Percentiles rank a stretch among this genome's conserved stretches.
These are phyloP conservation scores for Juncus effusus DNA, from an alignment of 176 grass and related monocot genomes.

Conservation along the genomic window DNA sequence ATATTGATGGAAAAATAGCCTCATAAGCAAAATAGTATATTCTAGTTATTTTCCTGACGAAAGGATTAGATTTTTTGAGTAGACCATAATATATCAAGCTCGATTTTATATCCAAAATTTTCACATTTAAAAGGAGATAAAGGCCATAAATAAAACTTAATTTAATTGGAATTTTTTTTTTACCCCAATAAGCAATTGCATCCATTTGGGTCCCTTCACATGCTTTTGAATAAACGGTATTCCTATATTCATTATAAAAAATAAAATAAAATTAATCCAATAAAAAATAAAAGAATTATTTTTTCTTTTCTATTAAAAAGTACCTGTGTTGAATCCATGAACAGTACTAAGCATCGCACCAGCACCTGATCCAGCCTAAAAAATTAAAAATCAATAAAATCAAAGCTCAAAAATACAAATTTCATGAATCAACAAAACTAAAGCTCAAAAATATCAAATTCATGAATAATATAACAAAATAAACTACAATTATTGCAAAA, in stretches of 20 bases:
- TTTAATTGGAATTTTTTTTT: not conserved
- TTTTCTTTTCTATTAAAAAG: not conserved
- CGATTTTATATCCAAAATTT: too few relatives aligned
- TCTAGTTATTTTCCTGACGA: too few relatives aligned
- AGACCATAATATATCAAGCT: too few relatives aligned
- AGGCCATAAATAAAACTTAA: constrained; percentile 8
- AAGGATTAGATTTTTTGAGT: too few relatives aligned
- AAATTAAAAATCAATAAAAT: not conserved
- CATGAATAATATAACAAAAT: not conserved
- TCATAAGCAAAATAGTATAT: not conserved
- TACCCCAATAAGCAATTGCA: constrained; percentile 79
- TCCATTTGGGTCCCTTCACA: constrained; percentile 79
- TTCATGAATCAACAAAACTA: not conserved
- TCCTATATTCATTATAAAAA: constrained; percentile 34
- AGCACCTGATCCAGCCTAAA: constrained; percentile 68
- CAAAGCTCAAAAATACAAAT: not conserved
- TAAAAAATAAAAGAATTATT: not conserved
- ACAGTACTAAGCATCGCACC: constrained; percentile 85
- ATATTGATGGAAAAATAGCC: not conserved
- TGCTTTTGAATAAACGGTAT: constrained; percentile 90
- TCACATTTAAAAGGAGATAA: not conserved
- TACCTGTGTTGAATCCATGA: constrained; percentile 77
- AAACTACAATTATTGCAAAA: not conserved
- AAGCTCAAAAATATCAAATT: not conserved
- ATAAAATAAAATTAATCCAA: not conserved